Percentiles rank a stretch among this genome's conserved stretches.
Conservation (phyloP, 768 basidiomycete species). For the Rhodosporidiobolus odoratus region DNA sequence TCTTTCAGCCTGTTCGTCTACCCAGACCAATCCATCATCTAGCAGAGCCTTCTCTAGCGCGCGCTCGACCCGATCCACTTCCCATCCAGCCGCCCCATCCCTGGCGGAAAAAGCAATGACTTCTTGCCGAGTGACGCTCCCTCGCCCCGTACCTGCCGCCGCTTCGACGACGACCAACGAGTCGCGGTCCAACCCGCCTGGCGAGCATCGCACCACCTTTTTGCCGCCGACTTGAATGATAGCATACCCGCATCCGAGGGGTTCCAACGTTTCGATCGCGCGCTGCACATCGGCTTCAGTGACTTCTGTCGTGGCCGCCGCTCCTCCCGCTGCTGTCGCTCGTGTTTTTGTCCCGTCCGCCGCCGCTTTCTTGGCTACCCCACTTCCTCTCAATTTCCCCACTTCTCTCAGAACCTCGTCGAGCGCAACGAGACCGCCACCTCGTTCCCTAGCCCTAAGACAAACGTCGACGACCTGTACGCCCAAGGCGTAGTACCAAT, state of each 20-base stretch:
- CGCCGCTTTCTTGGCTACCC: not conserved
- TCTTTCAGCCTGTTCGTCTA: conserved; percentile 71
- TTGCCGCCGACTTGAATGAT: conserved; percentile 66
- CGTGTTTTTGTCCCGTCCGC: not conserved
- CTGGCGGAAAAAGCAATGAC: conserved; percentile 18
- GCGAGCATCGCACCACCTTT: conserved; percentile 82
- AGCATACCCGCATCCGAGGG: conserved; percentile 86
- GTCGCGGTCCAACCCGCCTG: conserved; percentile 83
- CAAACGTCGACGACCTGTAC: conserved; percentile 57
- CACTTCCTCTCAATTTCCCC: conserved; percentile 67
- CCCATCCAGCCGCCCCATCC: conserved; percentile 66
- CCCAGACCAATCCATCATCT: conserved; percentile 86
- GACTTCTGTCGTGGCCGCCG: conserved; percentile 48
- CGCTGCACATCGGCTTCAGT: conserved; percentile 61
- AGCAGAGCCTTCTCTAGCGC: conserved; percentile 86
- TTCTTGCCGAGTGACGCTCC: conserved; percentile 29
- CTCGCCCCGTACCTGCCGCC: conserved; percentile 48
- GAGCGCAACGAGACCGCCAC: conserved; percentile 89
- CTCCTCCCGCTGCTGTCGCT: not conserved
- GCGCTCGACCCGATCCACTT: conserved; percentile 63
- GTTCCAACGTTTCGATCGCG: conserved; percentile 69
- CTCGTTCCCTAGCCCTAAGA: conserved; percentile 51
- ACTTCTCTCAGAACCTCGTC: conserved; percentile 74
- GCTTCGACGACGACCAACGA: conserved; percentile 67
- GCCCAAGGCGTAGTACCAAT: conserved; percentile 93